Base-by-base conservation (phyloP, 2,329 filamentous ascomycete genomes). In the Stachybotrys elegans region DNA sequence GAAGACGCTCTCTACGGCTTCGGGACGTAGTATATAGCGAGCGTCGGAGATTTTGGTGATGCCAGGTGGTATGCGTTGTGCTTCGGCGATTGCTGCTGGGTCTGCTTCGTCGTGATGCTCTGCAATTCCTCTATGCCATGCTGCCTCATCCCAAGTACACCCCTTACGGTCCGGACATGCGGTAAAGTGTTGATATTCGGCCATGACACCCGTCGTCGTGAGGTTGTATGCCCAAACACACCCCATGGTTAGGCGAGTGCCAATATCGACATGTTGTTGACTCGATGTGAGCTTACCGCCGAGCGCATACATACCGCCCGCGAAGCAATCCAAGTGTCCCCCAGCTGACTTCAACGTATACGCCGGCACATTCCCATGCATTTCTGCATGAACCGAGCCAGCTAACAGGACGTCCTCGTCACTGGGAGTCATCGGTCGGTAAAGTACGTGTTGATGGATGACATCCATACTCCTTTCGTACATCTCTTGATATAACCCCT, bases 1-100 rank as follows among this genome's bases (percentile, higher is more conserved):
- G 63, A 86, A 90, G n/a, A 91, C 79, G 17, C 83, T 86, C 66
- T 91, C 86, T 44, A 90, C 86, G 5, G 86, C 85, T 64, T 91
- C 86, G n/a, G 85, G 83, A 46, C 83, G 75, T 27, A 87, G 69
- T 16, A 85, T 75, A 56, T 86, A 87, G 45, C 72, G 71, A 25
- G 68, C 64, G 48, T 82, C 76, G 31, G 67, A 61, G 31, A 83
- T 71, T 4, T 69, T 67, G 2, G 75, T 69, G 57, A 84, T 77
- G 17, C 81, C 82, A 6, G 61, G 65, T 2, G 75, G 72, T 8
- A 84, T 22, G 20, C 22, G 22, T n/a, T 40, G 14, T 3, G 16
- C 20, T 16, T 13, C 23, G 19, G 29, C 20, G 38, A 40, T 27
- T 4, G 22, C 22, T 4, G 27, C 22, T 19, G 38, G 22, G 8